Base-by-base conservation (phyloP, 1,284 basidiomycete species). In the Puccinia triticina region DNA sequence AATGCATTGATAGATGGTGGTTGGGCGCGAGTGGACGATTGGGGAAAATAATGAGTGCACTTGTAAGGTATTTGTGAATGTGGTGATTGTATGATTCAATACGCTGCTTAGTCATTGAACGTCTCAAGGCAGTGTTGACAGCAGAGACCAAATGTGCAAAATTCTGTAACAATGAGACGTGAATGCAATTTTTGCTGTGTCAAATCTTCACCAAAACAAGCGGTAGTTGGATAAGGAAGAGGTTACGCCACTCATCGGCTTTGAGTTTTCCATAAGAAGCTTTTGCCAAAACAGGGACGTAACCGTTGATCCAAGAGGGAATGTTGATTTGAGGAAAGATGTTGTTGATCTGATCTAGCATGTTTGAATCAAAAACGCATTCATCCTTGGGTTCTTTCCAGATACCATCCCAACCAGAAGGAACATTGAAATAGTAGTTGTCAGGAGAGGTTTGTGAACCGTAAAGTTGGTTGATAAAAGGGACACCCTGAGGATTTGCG, bases 231-330 rank as follows among this genome's bases (percentile, higher is more conserved):
- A 76, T 76, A 2, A 57, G 4, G 26, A 76, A 76, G 1, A 76
- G 34, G 23, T 40, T 57, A 23, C 82, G 72, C 75, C 84, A 84
- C 43, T 84, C 79, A 29, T 84, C 77, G 0, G 84, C 84, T 66
- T 77, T 83, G 3, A 84, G 77, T 26, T 75, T 78, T 2, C 84
- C 84, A 57, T 73, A 73, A 0, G 32, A 55, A 4, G 61, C 64
- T 16, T 66, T 67, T 2, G 72, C 84, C 34, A 84, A 67, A 0
- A 29, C 32, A 5, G 53, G 83, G 0, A 80, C 61, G 0, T 67
- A 71, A 0, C 34, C 21, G 14, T 80, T 83, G 32, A 84, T 32
- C 67, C 66, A 71, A 16, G 64, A 57, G 18, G 67, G 77, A 26
- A 72, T 46, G n/a, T 72, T 29, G 29, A 79, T 71, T 3, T 48